phyloP scores from a whole-genome alignment of 495 filamentous ascomycete species.

The Podospora appendiculata region DNA sequence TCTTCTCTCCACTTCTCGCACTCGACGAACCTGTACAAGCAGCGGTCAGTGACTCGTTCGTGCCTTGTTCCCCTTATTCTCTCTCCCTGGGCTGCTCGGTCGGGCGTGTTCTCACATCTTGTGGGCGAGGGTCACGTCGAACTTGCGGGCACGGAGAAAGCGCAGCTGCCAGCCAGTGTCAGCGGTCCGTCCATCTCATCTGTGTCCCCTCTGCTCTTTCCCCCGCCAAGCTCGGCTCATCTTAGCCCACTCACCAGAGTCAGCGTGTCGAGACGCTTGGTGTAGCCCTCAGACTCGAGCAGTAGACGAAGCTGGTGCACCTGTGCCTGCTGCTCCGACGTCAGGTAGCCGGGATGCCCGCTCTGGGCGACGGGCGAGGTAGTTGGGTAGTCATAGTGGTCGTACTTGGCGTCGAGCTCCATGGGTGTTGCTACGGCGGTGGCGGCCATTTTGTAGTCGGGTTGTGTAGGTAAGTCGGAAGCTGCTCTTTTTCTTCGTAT shows the following conservation, averaged over 20 bases:
- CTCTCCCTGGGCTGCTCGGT: too few species aligned
- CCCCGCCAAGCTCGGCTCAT: background rate
- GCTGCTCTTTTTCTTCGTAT: background rate
- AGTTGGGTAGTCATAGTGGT: conserved; percentile 89
- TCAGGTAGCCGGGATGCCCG: conserved; percentile 88
- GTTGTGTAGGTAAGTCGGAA: background rate
- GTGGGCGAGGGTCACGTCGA: conserved; percentile 77
- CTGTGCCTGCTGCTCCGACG: conserved; percentile 79
- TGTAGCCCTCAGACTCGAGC: conserved; percentile 80
- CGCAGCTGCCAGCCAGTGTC: conserved; percentile 48
- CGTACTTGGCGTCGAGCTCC: conserved; percentile 80
- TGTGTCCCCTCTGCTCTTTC: too few species aligned
- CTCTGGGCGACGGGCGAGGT: conserved; percentile 56
- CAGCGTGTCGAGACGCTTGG: conserved; percentile 79
- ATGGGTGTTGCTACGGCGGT: conserved; percentile 27
- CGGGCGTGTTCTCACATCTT: conserved; percentile 57
- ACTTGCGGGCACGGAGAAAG: conserved; percentile 91
- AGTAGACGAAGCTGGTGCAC: conserved; percentile 74
- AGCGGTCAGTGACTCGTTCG: conserved; percentile 11
- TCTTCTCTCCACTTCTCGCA: conserved; percentile 87
- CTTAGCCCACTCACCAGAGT: conserved; percentile 52
- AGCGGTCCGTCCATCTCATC: conserved; percentile 8
- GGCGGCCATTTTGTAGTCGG: conserved; percentile 1
- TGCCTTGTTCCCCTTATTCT: background rate
- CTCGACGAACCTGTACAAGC: conserved; percentile 66